A percentile compares a stretch with the other conserved stretches of the same genome.
Evolutionary conservation across 495 filamentous ascomycete genomes (phyloP).

Genomic region (Lepidopterella palustris): DNA sequence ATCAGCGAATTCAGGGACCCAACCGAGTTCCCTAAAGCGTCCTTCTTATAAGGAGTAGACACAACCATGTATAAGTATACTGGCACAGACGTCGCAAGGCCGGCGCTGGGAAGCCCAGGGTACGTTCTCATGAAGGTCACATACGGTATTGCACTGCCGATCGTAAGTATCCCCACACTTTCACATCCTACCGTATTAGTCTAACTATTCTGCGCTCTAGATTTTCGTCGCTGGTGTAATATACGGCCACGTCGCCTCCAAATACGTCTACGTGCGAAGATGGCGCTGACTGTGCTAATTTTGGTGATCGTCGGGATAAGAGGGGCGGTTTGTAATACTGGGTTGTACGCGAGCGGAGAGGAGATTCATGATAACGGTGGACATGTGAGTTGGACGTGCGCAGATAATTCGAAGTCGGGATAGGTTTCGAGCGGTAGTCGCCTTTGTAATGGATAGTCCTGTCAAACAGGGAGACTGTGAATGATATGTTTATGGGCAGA

Average conservation of each 20-base stretch:
- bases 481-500: no score
- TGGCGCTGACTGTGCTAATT: constrained; percentile 43
- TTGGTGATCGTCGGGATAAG: constrained; percentile 47
- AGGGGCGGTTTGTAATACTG: constrained; percentile 4
- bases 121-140: constrained; percentile 60
- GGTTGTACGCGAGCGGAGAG: constrained; percentile 24
- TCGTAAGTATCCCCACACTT: constrained; percentile 38
- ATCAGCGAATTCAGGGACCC: constrained; percentile 73
- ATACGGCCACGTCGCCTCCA: constrained; percentile 46
- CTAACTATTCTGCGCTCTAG: background rate
- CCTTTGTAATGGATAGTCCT: no score
- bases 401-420: constrained; percentile 2
- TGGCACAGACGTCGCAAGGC: constrained; percentile 56
- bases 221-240: constrained; percentile 64
- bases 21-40: constrained; percentile 44
- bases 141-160: constrained; percentile 75
- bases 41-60: constrained; percentile 57
- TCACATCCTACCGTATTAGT: constrained; percentile 20
- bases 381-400: constrained; percentile 35
- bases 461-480: no score
- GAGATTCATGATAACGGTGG: constrained; percentile 39
- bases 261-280: constrained; percentile 34
- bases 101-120: constrained; percentile 60
- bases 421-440: no score
- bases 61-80: constrained; percentile 64